Base-by-base conservation (phyloP, 2,329 filamentous ascomycete species). In the Venturia nashicola region DNA sequence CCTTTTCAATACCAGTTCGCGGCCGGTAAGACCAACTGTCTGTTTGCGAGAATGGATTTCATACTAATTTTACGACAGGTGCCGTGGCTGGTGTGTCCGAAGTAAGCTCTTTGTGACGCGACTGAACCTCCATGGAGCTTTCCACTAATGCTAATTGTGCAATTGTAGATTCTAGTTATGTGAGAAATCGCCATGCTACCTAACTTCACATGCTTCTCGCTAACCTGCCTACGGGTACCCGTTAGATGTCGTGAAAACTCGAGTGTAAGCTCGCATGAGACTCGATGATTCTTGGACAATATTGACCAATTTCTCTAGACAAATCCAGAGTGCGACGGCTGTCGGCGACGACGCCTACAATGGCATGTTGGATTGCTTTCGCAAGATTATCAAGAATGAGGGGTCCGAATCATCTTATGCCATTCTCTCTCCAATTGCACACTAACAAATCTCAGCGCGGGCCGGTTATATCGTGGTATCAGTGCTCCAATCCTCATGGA, bases 1-100 rank as follows among this genome's bases (percentile, higher is more conserved):
- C 91, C 91, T 65, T 97, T 97, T 78, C 77, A 86, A 70, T 97
- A 97, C 86, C 92, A 96, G 80, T 96, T 97, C 82, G 89, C 87
- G 76, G 92, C 93, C 73, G 92, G 92, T 86, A 74, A 73, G 84
- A 80, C 57, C 62, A 42, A 1, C n/a, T 57, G 51, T 57, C 32
- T 57, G n/a, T 7, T 1, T 36, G 32, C 32, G 69, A 69, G 65
- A 67, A 67, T 67, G 66, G 67, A 68, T 67, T 69, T 67, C 64
- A 67, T 66, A 69, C 68, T 68, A 73, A 75, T 69, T 65, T 61
- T 63, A 67, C 61, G 27, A 66, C 70, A 90, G 87, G 88, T 80
- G 94, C 94, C 75, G 89, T 99, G 74, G 94, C 94, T 73, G 94
- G 94, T 82, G 92, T 99, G 69, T 97, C 93, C 71, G 94, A 99